Evolutionary conservation across 2,329 filamentous ascomycete species (phyloP).

Genomic region (Penicillium sp.): DNA sequence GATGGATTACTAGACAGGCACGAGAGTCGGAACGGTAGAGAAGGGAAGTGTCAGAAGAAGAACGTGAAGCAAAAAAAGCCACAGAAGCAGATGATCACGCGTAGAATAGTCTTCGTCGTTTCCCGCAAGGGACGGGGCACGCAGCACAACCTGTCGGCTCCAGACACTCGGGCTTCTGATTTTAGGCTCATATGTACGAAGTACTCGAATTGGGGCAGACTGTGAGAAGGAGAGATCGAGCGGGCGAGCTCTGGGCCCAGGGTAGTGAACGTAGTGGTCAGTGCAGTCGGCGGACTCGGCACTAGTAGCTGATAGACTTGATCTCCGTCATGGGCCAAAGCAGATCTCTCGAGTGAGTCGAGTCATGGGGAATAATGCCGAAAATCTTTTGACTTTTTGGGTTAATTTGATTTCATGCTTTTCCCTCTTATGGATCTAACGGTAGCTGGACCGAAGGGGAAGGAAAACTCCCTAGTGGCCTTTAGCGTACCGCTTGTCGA

Average conservation of each 20-base stretch:
- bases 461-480: neutral
- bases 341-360: conserved; percentile 30
- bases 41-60: conserved; percentile 15
- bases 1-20: neutral
- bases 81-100: neutral
- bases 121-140: neutral
- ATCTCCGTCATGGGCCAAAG: conserved; percentile 37
- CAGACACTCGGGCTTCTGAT: neutral
- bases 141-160: conserved; percentile 14
- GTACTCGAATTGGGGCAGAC: conserved; percentile 6
- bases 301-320: conserved; percentile 41
- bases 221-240: conserved; percentile 15
- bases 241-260: conserved; percentile 10
- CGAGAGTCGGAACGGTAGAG: neutral
- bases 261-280: conserved; percentile 30
- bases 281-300: conserved; percentile 29
- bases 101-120: neutral
- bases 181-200: conserved; percentile 10
- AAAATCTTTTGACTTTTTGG: neutral
- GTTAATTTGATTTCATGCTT: neutral
- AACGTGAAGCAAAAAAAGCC: conserved; percentile 7
- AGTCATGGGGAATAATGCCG: conserved; percentile 2
- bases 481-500: neutral
- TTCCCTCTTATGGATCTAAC: conserved; percentile 1
- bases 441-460: neutral